A percentile compares a stretch with the other conserved stretches of the same genome.
phyloP scores from a whole-genome alignment of 805 yeast genomes.

The Lachancea sp. region DNA sequence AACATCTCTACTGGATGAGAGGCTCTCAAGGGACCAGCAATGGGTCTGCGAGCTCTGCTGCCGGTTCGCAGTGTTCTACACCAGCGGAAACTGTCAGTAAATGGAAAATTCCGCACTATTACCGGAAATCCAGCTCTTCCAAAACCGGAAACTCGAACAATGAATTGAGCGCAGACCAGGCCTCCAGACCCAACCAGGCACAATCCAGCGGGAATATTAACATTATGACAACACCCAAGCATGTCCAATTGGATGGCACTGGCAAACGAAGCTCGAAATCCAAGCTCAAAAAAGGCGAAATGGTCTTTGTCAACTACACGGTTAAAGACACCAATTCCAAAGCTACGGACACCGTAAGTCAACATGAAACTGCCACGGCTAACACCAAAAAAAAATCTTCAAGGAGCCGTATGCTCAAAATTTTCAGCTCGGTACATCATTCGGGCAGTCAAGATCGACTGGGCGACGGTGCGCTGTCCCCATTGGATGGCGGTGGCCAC shows the following conservation, averaged over 20 bases:
- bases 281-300: conserved; percentile 22
- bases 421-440: conserved; percentile 15
- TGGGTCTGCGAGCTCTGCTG: conserved; percentile 2
- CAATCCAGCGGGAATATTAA: conserved; percentile 12
- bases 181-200: background rate
- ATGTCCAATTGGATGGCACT: conserved; percentile 21
- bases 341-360: background rate
- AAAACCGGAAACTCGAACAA: background rate
- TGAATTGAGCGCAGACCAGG: background rate
- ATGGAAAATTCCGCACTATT: conserved; percentile 34
- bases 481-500: too few species aligned
- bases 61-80: conserved; percentile 3
- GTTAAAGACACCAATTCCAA: conserved; percentile 23
- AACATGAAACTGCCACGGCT: conserved; percentile 4
- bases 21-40: conserved; percentile 2
- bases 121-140: conserved; percentile 19
- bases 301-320: conserved; percentile 33
- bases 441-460: conserved; percentile 1
- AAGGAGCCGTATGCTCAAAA: conserved; percentile 28
- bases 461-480: too few species aligned
- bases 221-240: conserved; percentile 27
- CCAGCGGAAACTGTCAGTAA: conserved; percentile 24
- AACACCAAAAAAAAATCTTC: conserved; percentile 22
- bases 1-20: background rate
- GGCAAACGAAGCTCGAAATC: conserved; percentile 15